Evolutionary conservation across 2,329 filamentous ascomycete genomes (phyloP).

Genomic region (Aureobasidium musti): DNA sequence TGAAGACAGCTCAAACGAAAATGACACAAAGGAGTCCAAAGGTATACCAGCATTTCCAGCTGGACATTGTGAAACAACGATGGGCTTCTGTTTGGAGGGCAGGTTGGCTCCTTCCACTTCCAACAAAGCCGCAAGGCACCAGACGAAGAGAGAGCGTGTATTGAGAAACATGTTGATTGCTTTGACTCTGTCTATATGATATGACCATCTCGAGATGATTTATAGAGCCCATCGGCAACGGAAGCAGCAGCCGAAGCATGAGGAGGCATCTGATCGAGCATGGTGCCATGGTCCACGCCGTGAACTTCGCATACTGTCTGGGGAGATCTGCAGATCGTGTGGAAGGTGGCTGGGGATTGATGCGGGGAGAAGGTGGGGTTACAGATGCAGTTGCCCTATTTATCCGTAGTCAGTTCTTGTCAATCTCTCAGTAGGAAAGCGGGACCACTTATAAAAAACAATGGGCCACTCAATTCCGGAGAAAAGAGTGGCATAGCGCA

Average conservation of each 20-base stretch:
- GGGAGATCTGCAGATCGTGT: constrained; percentile 3
- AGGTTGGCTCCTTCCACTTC: neutral
- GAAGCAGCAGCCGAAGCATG: neutral
- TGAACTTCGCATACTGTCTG: neutral
- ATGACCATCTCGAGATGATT: neutral
- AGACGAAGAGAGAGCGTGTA: neutral
- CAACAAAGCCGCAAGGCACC: neutral
- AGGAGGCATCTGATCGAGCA: neutral
- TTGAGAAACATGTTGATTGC: constrained; percentile 14
- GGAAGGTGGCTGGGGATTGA: neutral
- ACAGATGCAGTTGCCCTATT: neutral
- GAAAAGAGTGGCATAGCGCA: constrained; percentile 33
- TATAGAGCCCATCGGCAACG: constrained; percentile 12
- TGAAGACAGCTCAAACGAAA: constrained; percentile 55
- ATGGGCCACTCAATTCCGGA: constrained; percentile 36
- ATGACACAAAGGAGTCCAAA: constrained; percentile 53
- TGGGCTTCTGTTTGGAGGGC: neutral
- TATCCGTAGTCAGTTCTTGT: constrained; percentile 36
- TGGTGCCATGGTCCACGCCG: neutral
- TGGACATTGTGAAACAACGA: neutral
- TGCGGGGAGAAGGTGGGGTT: constrained; percentile 13
- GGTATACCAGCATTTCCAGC: constrained; percentile 36
- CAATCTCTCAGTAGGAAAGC: constrained; percentile 10
- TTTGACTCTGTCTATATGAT: neutral
- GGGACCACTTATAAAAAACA: constrained; percentile 46